Percentiles rank a stretch among this genome's conserved stretches.
These are phyloP conservation scores for Curvularia hawaiiensis DNA, from an alignment of 2,329 filamentous ascomycete species.

Conservation along the genomic window DNA sequence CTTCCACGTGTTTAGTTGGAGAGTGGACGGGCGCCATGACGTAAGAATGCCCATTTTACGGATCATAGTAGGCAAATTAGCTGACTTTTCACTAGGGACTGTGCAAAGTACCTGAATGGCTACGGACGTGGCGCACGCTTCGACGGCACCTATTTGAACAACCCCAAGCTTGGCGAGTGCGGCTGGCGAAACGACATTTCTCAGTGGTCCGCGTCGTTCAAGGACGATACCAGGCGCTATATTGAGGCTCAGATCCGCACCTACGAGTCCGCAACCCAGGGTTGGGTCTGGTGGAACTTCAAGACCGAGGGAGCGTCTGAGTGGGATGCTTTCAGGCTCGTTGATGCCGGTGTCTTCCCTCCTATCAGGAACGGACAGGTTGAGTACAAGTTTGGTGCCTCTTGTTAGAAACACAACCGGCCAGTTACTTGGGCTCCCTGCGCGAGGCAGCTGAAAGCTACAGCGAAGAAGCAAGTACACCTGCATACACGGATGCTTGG, in stretches of 20 bases:
- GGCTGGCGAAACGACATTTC: slow-evolving; percentile 55
- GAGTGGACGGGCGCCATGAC: slow-evolving; percentile 74
- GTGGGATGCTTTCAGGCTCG: slow-evolving; percentile 58
- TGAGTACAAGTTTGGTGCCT: slow-evolving; percentile 27
- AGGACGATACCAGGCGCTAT: slow-evolving; percentile 56
- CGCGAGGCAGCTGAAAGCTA: background rate
- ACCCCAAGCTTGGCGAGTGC: slow-evolving; percentile 60
- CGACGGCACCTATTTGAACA: slow-evolving; percentile 60
- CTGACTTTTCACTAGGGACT: slow-evolving; percentile 46
- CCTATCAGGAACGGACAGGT: slow-evolving; percentile 25
- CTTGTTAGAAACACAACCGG: slow-evolving; percentile 22
- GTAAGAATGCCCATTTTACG: slow-evolving; percentile 2
- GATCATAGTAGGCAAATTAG: background rate
- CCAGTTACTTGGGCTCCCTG: slow-evolving; percentile 2
- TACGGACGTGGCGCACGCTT: slow-evolving; percentile 65
- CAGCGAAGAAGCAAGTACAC: background rate
- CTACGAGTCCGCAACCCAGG: slow-evolving; percentile 57
- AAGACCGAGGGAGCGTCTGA: slow-evolving; percentile 60
- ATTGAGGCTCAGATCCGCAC: slow-evolving; percentile 61
- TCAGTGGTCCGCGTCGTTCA: slow-evolving; percentile 53
- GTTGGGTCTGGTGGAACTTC: slow-evolving; percentile 65
- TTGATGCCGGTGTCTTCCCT: slow-evolving; percentile 59
- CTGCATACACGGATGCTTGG: background rate
- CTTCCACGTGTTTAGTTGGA: slow-evolving; percentile 56
- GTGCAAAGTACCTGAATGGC: slow-evolving; percentile 59